Base-by-base conservation (phyloP, 352 stramenopile genomes). In the Blastocystis sp. region DNA sequence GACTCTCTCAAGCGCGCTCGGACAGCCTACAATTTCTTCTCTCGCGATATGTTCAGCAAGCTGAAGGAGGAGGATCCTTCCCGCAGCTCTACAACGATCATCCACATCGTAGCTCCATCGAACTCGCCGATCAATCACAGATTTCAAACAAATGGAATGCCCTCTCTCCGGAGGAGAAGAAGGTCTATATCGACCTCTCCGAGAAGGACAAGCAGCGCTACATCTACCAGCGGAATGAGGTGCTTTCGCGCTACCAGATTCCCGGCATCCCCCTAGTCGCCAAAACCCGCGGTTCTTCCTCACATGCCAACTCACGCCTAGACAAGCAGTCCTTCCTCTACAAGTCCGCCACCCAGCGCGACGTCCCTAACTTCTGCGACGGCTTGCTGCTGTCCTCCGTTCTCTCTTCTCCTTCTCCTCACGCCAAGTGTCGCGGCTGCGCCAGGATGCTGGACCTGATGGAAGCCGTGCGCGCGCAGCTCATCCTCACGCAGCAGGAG, bases 251-350 rank as follows among this genome's bases (percentile, higher is more conserved):
- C 53, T 19, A 43, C 23, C 38, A 48, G 28, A 48, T 67, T 2
- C 65, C 28, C 23, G 74, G 56, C 10, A 69, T 84, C 23, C 74
- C 74, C n/a, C 11, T 7, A n/a, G 70, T 84, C 48, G 43, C 23
- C 4, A 84, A 84, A 53, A 84, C 53, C 23, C 23, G 74, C 43
- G 74, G 74, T 84, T 59, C 2, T 23, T 56, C 17, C 21, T 23
- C 0, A 21, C 21, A 21, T 11, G 10, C 2, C 40, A 2, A 9
- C 34, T 17, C 28, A 69, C 3, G 9, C 11, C 19, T 48, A 84
- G 74, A 84, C n/a, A 84, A 84, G 48, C 74, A 84, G 48, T 67
- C 34, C 45, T 84, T 56, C 40, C 28, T 84, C 3, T 84, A 59
- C 41, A 66, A 66, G 17, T 62, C 74, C 9, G n/a, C 66, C 48